Evolutionary conservation across 192 early-diverging fungal species (phyloP).

Genomic region (Umbelopsis sp.): DNA sequence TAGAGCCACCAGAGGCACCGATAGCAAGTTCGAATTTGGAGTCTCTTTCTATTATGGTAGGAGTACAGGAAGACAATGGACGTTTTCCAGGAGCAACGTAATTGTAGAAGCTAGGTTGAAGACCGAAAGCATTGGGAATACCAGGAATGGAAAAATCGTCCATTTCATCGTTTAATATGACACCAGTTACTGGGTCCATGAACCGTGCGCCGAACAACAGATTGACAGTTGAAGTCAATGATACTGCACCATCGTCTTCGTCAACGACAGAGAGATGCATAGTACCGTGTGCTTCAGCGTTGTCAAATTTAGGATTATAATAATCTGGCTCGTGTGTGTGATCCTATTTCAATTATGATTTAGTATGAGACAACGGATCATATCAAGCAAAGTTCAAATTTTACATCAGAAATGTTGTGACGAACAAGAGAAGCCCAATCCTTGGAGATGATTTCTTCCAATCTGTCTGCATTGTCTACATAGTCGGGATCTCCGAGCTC

Average conservation of each 20-base stretch:
- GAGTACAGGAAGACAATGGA: constrained; percentile 71
- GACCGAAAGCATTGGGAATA: constrained; percentile 73
- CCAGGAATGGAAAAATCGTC: constrained; percentile 90
- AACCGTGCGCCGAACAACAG: constrained; percentile 87
- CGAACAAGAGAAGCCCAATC: constrained; percentile 66
- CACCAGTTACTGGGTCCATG: constrained; percentile 83
- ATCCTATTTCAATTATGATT: constrained; percentile 21
- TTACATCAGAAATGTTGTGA: constrained; percentile 71
- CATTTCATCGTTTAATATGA: constrained; percentile 96
- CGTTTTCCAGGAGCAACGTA: constrained; percentile 83
- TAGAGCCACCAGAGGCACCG: constrained; percentile 88
- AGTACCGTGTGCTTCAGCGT: constrained; percentile 84
- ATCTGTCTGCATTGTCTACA: constrained; percentile 59
- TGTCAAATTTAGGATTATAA: constrained; percentile 82
- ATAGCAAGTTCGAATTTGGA: constrained; percentile 70
- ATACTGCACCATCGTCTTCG: constrained; percentile 73
- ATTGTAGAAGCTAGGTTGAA: constrained; percentile 86
- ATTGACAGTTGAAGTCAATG: constrained; percentile 90
- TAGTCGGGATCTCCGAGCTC: constrained; percentile 83
- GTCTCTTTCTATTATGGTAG: constrained; percentile 68
- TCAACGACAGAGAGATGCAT: constrained; percentile 88
- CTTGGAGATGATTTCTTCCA: constrained; percentile 70
- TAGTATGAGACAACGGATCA: neutral
- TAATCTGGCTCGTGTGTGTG: constrained; percentile 68
- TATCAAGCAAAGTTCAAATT: neutral